A percentile compares a stretch with the other conserved stretches of the same genome.
Conservation (phyloP, 78 protist species). For the Ministeria vibrans region DNA sequence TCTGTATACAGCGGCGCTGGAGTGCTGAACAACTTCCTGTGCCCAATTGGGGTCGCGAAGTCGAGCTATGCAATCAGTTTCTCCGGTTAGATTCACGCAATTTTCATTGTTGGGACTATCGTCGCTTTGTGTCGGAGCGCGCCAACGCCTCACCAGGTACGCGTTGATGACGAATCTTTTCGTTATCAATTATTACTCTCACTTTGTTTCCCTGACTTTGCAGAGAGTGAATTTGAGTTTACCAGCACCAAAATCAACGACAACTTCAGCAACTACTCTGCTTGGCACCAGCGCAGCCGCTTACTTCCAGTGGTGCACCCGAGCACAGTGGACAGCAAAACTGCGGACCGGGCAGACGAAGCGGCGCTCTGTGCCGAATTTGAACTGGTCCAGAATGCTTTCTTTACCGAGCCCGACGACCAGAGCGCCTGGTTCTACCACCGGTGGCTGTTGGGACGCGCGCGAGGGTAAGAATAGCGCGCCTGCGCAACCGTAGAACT, state of each 20-base stretch:
- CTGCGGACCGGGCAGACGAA: not conserved
- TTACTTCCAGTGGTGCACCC: conserved; percentile 20
- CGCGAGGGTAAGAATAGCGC: too few relatives aligned
- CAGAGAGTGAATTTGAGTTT: conserved; percentile 46
- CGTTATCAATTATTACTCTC: not conserved
- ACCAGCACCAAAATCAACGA: conserved; percentile 45
- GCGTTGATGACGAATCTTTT: not conserved
- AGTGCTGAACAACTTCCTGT: not conserved
- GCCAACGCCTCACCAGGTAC: not conserved
- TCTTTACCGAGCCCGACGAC: conserved; percentile 85
- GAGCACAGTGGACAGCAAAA: not conserved
- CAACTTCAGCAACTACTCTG: conserved; percentile 88
- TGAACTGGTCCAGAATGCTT: conserved; percentile 64
- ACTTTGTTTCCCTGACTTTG: not conserved
- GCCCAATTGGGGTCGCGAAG: conserved; percentile 50
- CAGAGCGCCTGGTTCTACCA: conserved; percentile 86
- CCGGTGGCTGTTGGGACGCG: conserved; percentile 66
- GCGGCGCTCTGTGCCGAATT: conserved; percentile 48
- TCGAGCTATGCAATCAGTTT: conserved; percentile 37
- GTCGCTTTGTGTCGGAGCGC: conserved; percentile 49
- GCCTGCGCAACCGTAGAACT: too few relatives aligned
- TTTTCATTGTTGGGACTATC: conserved; percentile 82
- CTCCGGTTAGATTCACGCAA: conserved; percentile 78
- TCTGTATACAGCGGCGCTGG: not conserved
- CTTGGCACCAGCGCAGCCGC: conserved; percentile 87